A percentile compares a stretch with the other conserved stretches of the same genome.
phyloP scores from a whole-genome alignment of 2,329 filamentous ascomycete species.

The Colletotrichum trifolii region DNA sequence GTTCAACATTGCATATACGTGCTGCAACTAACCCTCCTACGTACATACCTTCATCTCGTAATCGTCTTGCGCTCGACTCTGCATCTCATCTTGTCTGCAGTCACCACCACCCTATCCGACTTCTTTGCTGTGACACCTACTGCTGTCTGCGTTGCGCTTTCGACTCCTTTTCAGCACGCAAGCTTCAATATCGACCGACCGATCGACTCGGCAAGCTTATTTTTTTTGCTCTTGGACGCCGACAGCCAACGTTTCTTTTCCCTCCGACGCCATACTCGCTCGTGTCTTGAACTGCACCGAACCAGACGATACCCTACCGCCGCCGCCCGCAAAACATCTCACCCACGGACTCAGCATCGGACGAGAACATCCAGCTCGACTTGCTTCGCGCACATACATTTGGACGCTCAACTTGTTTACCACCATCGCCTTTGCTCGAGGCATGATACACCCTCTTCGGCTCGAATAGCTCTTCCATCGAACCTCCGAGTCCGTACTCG shows the following conservation, averaged over 20 bases:
- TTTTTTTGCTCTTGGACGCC: not conserved
- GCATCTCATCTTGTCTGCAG: constrained; percentile 21
- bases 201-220: not conserved
- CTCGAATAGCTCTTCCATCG: constrained; percentile 13
- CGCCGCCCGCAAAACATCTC: constrained; percentile 9
- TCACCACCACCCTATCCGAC: not conserved
- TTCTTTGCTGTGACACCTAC: constrained; percentile 18
- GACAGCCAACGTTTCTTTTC: not conserved
- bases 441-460: constrained; percentile 9
- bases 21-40: constrained; percentile 17
- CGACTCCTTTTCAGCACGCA: too few relatives aligned
- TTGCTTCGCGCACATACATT: constrained; percentile 5
- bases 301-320: constrained; percentile 18
- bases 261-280: constrained; percentile 2
- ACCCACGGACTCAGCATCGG: constrained; percentile 16
- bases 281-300: constrained; percentile 7
- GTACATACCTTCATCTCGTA: constrained; percentile 20
- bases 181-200: not conserved
- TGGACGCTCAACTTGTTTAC: constrained; percentile 3
- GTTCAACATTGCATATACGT: constrained; percentile 30
- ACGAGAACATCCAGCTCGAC: constrained; percentile 11
- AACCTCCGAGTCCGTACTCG: not conserved
- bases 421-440: not conserved
- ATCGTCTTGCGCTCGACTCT: constrained; percentile 22
- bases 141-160: not conserved